Conservation (phyloP, 2,329 filamentous ascomycete species). For the Dothidotthia symphoricarpi region DNA sequence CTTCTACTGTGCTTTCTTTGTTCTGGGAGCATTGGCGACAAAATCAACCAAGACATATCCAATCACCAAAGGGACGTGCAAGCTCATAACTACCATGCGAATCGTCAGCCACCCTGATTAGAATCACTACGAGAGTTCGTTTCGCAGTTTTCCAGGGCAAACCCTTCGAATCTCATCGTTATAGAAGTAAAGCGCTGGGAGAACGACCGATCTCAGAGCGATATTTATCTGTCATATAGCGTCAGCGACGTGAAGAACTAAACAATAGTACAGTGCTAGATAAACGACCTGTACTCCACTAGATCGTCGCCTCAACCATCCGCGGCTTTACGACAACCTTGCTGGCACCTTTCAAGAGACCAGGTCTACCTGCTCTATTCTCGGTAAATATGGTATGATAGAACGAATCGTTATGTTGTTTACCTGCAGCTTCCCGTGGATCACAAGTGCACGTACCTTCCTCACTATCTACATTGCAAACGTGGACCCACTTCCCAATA, state of each 20-base stretch:
- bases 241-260: too few species aligned
- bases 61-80: slow-evolving; percentile 9
- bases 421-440: slow-evolving; percentile 33
- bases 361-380: slow-evolving; percentile 12
- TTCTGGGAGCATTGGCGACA: slow-evolving; percentile 2
- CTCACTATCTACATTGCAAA: slow-evolving; percentile 30
- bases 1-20: slow-evolving; percentile 15
- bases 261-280: slow-evolving; percentile 1
- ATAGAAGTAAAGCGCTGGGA: too few species aligned
- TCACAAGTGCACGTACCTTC: slow-evolving; percentile 33
- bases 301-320: slow-evolving; percentile 7
- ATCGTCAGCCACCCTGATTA: neutral
- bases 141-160: neutral
- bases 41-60: slow-evolving; percentile 17
- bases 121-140: too few species aligned
- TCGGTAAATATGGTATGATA: slow-evolving; percentile 17
- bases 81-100: slow-evolving; percentile 11
- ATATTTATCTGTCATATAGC: too few species aligned
- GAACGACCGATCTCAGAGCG: too few species aligned
- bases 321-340: slow-evolving; percentile 7
- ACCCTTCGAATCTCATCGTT: neutral
- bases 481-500: slow-evolving; percentile 26
- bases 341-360: slow-evolving; percentile 7
- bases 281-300: slow-evolving; percentile 6
- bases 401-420: slow-evolving; percentile 28